Conservation (phyloP, 2,329 filamentous ascomycete species). For the Cordyceps cateniannulata region DNA sequence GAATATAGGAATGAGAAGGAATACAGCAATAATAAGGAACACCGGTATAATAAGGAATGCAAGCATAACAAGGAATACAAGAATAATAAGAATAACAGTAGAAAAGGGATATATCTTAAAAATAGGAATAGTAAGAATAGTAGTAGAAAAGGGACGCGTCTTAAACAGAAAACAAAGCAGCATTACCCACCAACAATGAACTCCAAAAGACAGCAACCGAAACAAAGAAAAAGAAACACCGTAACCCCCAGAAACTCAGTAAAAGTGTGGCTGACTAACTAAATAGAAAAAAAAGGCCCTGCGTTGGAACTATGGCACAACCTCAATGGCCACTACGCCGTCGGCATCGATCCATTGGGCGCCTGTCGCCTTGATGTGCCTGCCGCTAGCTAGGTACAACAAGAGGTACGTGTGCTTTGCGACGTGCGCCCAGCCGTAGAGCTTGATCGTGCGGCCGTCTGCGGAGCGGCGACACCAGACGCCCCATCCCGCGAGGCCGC, state of each 20-base stretch:
- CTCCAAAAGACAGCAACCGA: too few species aligned
- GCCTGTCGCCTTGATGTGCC: constrained; percentile 50
- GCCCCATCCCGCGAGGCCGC: constrained; percentile 60
- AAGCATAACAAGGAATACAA: background rate
- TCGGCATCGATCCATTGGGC: constrained; percentile 62
- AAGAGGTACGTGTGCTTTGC: constrained; percentile 68
- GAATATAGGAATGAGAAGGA: too few species aligned
- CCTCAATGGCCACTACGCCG: constrained; percentile 44
- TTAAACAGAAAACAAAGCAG: too few species aligned
- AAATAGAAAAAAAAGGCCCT: background rate
- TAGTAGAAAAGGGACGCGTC: background rate
- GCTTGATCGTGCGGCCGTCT: constrained; percentile 39
- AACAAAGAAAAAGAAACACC: background rate
- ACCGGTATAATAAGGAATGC: background rate
- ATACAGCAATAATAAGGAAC: too few species aligned
- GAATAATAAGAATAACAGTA: too few species aligned
- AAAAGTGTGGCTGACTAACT: background rate
- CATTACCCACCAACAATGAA: too few species aligned
- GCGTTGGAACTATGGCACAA: constrained; percentile 17
- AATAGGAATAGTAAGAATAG: background rate
- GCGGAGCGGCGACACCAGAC: constrained; percentile 48
- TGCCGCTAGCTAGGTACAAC: constrained; percentile 64
- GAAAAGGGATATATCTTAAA: too few species aligned
- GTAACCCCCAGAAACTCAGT: too few species aligned
- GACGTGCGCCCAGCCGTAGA: constrained; percentile 75